Evolutionary conservation across 2,329 filamentous ascomycete species (phyloP), one percentile per base, ranked within the genome.

Genomic region (Aspergillus phoenicis): DNA sequence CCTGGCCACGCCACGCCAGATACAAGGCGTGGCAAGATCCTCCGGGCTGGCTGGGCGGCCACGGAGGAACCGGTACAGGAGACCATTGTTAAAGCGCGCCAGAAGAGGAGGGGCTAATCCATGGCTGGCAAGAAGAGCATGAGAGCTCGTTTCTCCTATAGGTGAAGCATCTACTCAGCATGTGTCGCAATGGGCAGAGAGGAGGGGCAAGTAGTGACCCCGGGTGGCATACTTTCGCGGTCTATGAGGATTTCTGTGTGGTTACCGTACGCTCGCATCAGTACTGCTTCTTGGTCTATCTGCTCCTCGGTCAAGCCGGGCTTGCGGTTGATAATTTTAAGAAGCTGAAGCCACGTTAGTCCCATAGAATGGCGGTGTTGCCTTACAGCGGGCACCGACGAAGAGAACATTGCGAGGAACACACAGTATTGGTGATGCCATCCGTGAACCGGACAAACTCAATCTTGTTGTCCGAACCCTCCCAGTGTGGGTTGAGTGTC

Each of bases 241-340:
- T 99, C 95, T 79, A 99, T 99, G 69, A 99, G 85, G 58, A 98
- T 85, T 73, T 96, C 93, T 68, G 95, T 98, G 65, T 93, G 92
- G 75, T 95, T 89, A 69, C 95, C 95, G 78, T 97, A 99, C 64
- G 95, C 95, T 69, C 95, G 88, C 71, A 99, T 85, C 65, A 99
- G 83, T 67, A 98, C 87, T 36, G 95, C 91, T 66, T 96, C 91
- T 63, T 85, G 84, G 77, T 98, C 93, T 67, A 94, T 84, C 70
- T 93, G 85, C 57, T 93, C 87, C 69, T 90, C 85, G 54, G 91
- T 89, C 66, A 89, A 82, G 53, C 90, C 91, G 13, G 86, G 83
- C 59, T 76, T 77, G 68, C 77, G 75, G 67, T 80, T 81, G 66
- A 81, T 74, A 60, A 81, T 77, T 82, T 82, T 82, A 67, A 84